These are phyloP conservation scores for Petrea volubilis DNA, from an alignment of 257 asterid species.

Conservation along the genomic window DNA sequence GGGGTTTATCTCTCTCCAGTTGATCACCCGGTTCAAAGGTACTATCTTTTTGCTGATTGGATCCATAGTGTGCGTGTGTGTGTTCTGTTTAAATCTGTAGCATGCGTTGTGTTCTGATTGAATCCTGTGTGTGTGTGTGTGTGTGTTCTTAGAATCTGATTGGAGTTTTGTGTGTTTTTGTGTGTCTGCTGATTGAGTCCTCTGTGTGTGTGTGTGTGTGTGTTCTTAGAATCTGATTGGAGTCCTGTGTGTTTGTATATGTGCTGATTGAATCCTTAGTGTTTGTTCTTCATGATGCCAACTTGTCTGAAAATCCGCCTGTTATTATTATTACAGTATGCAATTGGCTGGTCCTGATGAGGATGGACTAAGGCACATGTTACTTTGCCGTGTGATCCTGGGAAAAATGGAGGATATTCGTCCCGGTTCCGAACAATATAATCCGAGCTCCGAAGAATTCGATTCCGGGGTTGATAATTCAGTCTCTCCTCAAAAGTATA, in stretches of 20 bases:
- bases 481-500: slow-evolving; percentile 45
- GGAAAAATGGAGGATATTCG: slow-evolving; percentile 46
- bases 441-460: slow-evolving; percentile 54
- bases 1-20: slow-evolving; percentile 46
- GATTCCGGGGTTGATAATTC: slow-evolving; percentile 60
- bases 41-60: neutral
- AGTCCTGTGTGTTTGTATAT: no score
- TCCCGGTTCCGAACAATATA: slow-evolving; percentile 37
- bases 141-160: no score
- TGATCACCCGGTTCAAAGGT: slow-evolving; percentile 50
- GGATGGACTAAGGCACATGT: slow-evolving; percentile 46
- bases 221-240: no score
- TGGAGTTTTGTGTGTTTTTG: no score
- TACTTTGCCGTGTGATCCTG: slow-evolving; percentile 63
- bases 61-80: no score
- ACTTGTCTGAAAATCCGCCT: neutral
- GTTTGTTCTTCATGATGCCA: neutral
- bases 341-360: slow-evolving; percentile 41
- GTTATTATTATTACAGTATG: slow-evolving; percentile 34
- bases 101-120: no score
- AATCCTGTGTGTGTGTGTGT: no score
- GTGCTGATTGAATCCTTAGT: neutral
- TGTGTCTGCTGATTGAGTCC: no score
- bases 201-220: no score
- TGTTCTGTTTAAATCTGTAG: no score